phyloP scores from a whole-genome alignment of 2,329 filamentous ascomycete genomes.

The Myriosclerotinia curreyana region DNA sequence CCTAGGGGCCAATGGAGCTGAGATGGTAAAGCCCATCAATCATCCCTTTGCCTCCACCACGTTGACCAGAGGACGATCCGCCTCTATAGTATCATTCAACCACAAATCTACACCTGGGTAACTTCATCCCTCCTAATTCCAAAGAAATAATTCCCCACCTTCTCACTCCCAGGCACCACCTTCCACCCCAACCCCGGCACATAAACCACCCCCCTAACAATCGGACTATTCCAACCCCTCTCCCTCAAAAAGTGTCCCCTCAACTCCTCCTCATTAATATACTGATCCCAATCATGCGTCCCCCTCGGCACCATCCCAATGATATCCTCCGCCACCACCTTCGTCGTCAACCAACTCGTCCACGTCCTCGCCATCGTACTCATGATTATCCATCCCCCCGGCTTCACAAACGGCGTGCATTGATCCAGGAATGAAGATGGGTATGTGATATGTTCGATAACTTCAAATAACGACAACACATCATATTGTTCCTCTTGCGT shows the following conservation, averaged over 20 bases:
- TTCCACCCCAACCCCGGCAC: slow-evolving; percentile 89
- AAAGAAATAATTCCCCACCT: slow-evolving; percentile 94
- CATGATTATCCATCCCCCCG: slow-evolving; percentile 88
- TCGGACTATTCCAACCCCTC: slow-evolving; percentile 57
- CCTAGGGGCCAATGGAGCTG: background rate
- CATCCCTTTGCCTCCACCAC: background rate
- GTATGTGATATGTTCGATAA: slow-evolving; percentile 84
- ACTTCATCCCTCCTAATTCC: slow-evolving; percentile 60
- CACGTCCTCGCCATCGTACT: slow-evolving; percentile 90
- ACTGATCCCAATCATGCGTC: slow-evolving; percentile 96
- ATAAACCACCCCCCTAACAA: slow-evolving; percentile 80
- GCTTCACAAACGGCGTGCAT: slow-evolving; percentile 73
- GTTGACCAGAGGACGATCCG: too few relatives aligned
- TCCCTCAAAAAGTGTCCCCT: slow-evolving; percentile 52
- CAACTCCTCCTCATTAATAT: slow-evolving; percentile 83
- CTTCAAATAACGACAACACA: slow-evolving; percentile 85
- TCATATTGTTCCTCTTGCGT: slow-evolving; percentile 58
- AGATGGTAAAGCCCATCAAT: background rate
- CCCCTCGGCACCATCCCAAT: slow-evolving; percentile 84
- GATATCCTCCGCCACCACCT: slow-evolving; percentile 85
- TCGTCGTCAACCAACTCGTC: slow-evolving; percentile 88
- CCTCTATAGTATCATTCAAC: background rate
- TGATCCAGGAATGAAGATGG: slow-evolving; percentile 71
- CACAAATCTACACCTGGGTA: background rate
- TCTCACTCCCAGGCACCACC: slow-evolving; percentile 75